Base-by-base conservation (phyloP, 352 stramenopile species). In the Nothophytophthora sp. region DNA sequence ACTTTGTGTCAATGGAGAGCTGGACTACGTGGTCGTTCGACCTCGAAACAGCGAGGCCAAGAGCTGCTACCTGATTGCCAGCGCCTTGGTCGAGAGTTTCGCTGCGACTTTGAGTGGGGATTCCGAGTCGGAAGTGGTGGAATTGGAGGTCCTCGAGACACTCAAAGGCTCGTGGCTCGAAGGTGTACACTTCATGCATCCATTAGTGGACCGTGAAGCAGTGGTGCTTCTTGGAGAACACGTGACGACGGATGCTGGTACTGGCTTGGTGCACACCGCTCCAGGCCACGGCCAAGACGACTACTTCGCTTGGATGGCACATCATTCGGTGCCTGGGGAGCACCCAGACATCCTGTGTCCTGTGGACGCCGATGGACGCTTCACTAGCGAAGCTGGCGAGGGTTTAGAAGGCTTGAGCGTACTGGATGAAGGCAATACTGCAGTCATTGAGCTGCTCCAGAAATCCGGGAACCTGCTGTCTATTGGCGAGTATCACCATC, bases 1-100 rank as follows among this genome's bases (percentile, higher is more conserved):
- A 25, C 63, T 99, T 2, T 99, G 97, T 54, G 97, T 99, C 15
- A 98, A 99, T 69, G 86, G 94, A 8, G 61, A 85, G 3, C 91
- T 99, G 27, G 82, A 97, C 59, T 99, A 99, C 74, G 87, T 99
- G 28, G 98, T 99, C 70, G 86, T 99, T 32, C 53, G 97, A 99
- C 65, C 75, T 95, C 20, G 92, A 88, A 56, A 88, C 81, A 0
- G 81, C 76, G 15, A 96, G 97, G 29, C 51, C 2, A 62, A 65
- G 8, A 55, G 46, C n/a, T 73, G 70, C 46, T 85, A 88, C 58
- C 57, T 97, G 22, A 75, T 95, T 23, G 48, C 90, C 5, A 99
- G 97, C 73, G 97, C 99, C 57, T 53, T 99, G 23, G 91, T 80
- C 6, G 90, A 99, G 69, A 71, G 33, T 16, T 83, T 91, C 56